Conservation (phyloP, 805 yeast species). For the Kuraishia floccosa region DNA sequence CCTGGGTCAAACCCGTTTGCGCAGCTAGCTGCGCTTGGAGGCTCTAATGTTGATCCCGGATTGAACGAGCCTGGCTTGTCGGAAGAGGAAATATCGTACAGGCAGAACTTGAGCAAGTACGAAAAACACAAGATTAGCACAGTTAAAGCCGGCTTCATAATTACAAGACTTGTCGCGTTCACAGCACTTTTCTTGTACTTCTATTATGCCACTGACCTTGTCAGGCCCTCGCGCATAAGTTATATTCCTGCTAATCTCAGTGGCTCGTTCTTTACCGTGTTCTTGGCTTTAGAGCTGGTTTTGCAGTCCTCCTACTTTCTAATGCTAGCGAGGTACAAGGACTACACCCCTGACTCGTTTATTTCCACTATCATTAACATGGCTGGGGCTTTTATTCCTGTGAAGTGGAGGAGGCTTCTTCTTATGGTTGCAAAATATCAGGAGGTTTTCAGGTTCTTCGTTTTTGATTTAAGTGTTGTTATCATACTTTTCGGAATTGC, state of each 20-base stretch:
- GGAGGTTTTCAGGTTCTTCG: slow-evolving; percentile 11
- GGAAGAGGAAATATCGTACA: slow-evolving; percentile 8
- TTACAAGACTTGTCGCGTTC: slow-evolving; percentile 10
- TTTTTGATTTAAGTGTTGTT: slow-evolving; percentile 15
- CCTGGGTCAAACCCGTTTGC: background rate
- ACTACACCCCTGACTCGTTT: slow-evolving; percentile 4
- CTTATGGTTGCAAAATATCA: slow-evolving; percentile 11
- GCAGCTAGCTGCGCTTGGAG: slow-evolving; percentile 2
- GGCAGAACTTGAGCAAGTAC: slow-evolving; percentile 5
- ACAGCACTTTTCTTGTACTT: slow-evolving; percentile 4
- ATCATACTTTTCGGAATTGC: slow-evolving; percentile 13
- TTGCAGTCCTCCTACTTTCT: slow-evolving; percentile 7
- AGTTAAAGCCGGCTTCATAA: slow-evolving; percentile 7
- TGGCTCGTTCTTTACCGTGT: slow-evolving; percentile 2
- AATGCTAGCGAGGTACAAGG: slow-evolving; percentile 5
- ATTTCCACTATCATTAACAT: slow-evolving; percentile 9
- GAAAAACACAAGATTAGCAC: slow-evolving; percentile 5
- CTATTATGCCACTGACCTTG: slow-evolving; percentile 4
- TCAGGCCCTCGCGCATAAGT: slow-evolving; percentile 1
- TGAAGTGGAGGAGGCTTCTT: slow-evolving; percentile 6
- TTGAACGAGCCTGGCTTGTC: slow-evolving; percentile 1
- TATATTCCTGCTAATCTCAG: slow-evolving; percentile 1
- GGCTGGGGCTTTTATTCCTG: slow-evolving; percentile 12
- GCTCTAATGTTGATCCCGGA: slow-evolving; percentile 2
- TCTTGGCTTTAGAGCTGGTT: slow-evolving; percentile 3